Evolutionary conservation across 176 grass and related monocot genomes (phyloP), one percentile per base, ranked within the genome.

Genomic region (Coix lacrymajobi): DNA sequence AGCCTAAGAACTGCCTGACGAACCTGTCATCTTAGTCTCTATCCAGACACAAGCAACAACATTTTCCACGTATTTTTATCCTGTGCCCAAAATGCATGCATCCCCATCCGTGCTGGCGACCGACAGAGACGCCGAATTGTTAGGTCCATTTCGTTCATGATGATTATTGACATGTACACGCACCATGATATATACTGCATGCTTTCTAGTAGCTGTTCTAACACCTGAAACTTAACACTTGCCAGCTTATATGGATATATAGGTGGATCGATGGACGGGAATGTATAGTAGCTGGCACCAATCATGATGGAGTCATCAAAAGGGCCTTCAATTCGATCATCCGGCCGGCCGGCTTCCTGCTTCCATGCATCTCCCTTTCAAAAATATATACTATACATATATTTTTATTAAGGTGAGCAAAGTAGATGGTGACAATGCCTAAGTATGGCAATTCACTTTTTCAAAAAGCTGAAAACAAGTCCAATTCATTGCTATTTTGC

Each of bases 41-140:
- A 78, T 89, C 82, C 37, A 12, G 38, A 62, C 51, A 19, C 52
- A 56, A 10, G 20, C 52, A 56, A n/a, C 17, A 76, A 11, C 77
- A n/a, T 85, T 81, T 62, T 43, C 78, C 22, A 70, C 25, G 22
- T 73, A 66, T 56, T 84, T 88, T 69, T 61, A 28, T 69, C 75
- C 45, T 80, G 60, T 49, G 31, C 81, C 30, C 38, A 51, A 46
- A 69, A 39, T 51, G 81, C 51, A 62, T 71, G 24, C 40, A 81
- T 75, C 22, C 14, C 36, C 38, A 70, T 69, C 66, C 22, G 46
- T 56, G 52, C 71, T 51, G 78, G 44, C 30, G 29, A 70, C 80
- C 65, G 83, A 90, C 66, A 86, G 83, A 78, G 83, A 86, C 66
- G 66, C 88, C 73, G 45, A 78, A 86, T 86, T 58, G 45, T 86